Base-by-base conservation (phyloP, 495 filamentous ascomycete genomes). In the Aspergillus carlsbadensis region DNA sequence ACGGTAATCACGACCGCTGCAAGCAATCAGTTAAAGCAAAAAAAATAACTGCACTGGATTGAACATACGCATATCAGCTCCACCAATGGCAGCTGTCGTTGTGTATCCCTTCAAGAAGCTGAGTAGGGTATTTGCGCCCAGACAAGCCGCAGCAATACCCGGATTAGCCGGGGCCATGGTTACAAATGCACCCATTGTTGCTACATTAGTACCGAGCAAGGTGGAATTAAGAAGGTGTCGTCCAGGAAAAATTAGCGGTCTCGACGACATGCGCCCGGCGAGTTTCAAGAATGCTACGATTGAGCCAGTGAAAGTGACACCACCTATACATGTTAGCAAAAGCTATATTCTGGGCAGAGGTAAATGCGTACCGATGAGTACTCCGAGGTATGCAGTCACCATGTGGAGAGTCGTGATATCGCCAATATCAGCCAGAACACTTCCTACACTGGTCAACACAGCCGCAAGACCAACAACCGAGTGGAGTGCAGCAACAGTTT, bases 281-380 rank as follows among this genome's bases (percentile, higher is more conserved):
- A 93, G 81, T 64, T 93, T 93, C 59, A 91, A 61, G 73, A 91
- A 91, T 1, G 89, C 89, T 2, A 93, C 87, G 54, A 93, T 83
- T 13, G 86, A 89, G 10, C 89, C 89, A 3, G 89, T 93, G 65
- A 93, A 93, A 1, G 89, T 93, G 37, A 93, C 82, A 53, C 89
- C 89, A 41, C 85, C 74, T 70, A n/a, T 26, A 7, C 29, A n/a
- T 14, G 37, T 52, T 15, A 52, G 36, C 18, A 42, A 40, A 17
- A 39, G 5, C 24, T 7, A 5, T 10, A 31, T 1, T n/a, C 11
- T 0, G 21, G 2, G 20, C 22, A 33, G 5, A 2, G 2, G 14
- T 8, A 5, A 20, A 17, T 14, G 20, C 10, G 20, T 62, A 73
- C 78, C 87, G 53, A 93, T 91, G 0, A 93, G 70, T 11, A 93